Base-by-base conservation (phyloP, 208 protist species). In the Lotmaria passim region DNA sequence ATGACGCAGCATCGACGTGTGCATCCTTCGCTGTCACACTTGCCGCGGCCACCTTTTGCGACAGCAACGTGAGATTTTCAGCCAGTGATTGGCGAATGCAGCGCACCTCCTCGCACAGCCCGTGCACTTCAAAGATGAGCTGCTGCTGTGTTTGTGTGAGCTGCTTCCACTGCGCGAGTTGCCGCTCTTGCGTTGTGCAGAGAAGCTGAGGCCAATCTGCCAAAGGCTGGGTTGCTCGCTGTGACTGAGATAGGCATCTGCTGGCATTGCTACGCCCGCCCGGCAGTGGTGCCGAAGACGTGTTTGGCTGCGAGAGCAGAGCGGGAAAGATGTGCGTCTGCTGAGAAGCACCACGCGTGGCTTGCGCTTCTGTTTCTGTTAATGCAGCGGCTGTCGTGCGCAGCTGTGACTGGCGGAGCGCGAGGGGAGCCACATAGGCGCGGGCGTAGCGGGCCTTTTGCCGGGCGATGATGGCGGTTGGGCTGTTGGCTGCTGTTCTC, bases 361-460 rank as follows among this genome's bases (percentile, higher is more conserved):
- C 3, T 14, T 19, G 7, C n/a, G 24, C 6, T 2, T 38, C 28
- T 8, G 26, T 53, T 21, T 36, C n/a, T n/a, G n/a, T n/a, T n/a
- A n/a, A n/a, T n/a, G n/a, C n/a, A n/a, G n/a, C 30, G 4, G 46
- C 31, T 28, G 43, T 28, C 39, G 36, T 28, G 55, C 7, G 34
- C 12, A 65, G 59, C 44, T 41, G 59, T 12, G 59, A 65, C 23
- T 53, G 44, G 17, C 44, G 46, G 23, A 70, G 43, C 11, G 39
- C 62, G 3, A 38, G 46, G 26, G 71, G 71, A 5, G 62, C 55
- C 7, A 34, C 36, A 28, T 76, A 70, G n/a, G 26, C 23, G 8
- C 39, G 71, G 7, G 62, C 36, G 41, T 76, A 76, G 10, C 61
- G 71, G 5, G 71, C 71, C 47, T 76, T 76, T 36, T 70, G 71